Conservation (phyloP, 148 eudicot species). For the Amaranthus cruentus region DNA sequence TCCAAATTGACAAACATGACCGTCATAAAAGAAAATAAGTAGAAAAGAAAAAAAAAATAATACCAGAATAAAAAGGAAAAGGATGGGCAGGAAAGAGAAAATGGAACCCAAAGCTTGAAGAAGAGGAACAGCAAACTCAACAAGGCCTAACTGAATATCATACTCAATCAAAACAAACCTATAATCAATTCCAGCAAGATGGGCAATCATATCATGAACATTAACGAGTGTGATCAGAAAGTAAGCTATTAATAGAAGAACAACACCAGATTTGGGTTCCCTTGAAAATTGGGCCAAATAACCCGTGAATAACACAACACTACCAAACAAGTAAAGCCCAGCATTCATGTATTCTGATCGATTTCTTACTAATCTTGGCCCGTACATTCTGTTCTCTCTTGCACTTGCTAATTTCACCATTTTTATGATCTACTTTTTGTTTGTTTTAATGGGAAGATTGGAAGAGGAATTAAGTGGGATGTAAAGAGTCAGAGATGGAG, state of each 20-base stretch:
- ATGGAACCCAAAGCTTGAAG: constrained; percentile 29
- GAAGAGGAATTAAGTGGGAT: background rate
- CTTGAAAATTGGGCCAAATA: constrained; percentile 47
- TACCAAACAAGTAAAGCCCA: constrained; percentile 59
- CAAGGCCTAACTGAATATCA: constrained; percentile 66
- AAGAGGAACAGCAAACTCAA: constrained; percentile 66
- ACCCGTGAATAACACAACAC: constrained; percentile 47
- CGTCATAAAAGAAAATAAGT: no score
- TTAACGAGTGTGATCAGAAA: constrained; percentile 40
- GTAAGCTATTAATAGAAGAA: constrained; percentile 43
- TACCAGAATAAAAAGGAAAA: constrained; percentile 38
- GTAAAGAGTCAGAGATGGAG: constrained; percentile 3
- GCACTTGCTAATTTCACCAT: constrained; percentile 93
- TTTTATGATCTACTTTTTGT: background rate
- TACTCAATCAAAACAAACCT: constrained; percentile 41
- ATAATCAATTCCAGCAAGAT: constrained; percentile 61
- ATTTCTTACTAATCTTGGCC: constrained; percentile 42
- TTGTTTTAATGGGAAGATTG: background rate
- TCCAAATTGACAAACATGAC: no score
- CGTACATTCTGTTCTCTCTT: constrained; percentile 65
- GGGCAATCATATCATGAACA: constrained; percentile 69
- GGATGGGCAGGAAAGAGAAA: constrained; percentile 26
- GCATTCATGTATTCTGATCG: constrained; percentile 75
- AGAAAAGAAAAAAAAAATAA: background rate
- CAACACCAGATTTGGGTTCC: constrained; percentile 59